Percentiles rank a stretch among this genome's conserved stretches.
phyloP scores from a whole-genome alignment of 305 asterid species.

The Solanum hybrid region DNA sequence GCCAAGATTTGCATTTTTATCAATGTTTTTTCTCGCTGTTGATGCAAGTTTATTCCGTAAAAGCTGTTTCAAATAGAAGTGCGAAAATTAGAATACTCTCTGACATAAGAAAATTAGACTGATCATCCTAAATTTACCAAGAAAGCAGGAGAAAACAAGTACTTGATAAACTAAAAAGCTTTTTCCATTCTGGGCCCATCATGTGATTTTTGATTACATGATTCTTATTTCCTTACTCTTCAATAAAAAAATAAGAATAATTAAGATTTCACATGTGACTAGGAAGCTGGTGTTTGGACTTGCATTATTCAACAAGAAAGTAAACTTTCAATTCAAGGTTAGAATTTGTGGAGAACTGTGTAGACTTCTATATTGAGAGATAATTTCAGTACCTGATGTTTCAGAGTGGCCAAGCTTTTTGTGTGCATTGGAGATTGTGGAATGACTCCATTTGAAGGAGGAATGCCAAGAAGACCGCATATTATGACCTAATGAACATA shows the following conservation, averaged over 20 bases:
- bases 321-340: not conserved
- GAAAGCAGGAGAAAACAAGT: not conserved
- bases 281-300: not conserved
- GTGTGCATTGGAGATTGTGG: conserved; percentile 99
- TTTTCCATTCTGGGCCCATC: not conserved
- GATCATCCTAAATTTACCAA: not conserved
- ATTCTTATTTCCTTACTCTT: not conserved
- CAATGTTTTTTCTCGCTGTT: conserved; percentile 63
- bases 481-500: conserved; percentile 48
- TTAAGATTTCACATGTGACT: not conserved
- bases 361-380: not conserved
- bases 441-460: conserved; percentile 97
- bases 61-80: conserved; percentile 44
- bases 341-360: not conserved
- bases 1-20: conserved; percentile 58
- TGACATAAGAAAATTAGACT: not conserved
- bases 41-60: conserved; percentile 81
- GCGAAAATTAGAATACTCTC: not conserved
- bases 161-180: not conserved
- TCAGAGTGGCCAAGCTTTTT: conserved; percentile 85
- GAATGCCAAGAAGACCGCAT: conserved; percentile 93
- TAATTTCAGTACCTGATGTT: conserved; percentile 65
- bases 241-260: not conserved
- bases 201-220: not conserved
- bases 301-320: not conserved